phyloP scores from a whole-genome alignment of 768 basidiomycete genomes.

The Leccinellum luteum region DNA sequence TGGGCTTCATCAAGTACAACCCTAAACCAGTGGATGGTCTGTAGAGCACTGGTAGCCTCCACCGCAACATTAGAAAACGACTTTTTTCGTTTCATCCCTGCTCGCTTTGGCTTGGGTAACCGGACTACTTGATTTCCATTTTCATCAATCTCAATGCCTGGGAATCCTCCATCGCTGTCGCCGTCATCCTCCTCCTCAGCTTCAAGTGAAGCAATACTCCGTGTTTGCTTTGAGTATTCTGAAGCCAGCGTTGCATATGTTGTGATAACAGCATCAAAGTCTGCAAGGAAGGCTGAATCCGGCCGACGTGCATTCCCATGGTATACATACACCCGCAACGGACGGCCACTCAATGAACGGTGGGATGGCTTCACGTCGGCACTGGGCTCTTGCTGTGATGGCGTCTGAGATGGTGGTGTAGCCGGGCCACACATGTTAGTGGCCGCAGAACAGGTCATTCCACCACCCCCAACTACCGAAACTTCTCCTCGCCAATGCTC shows the following conservation, averaged over 20 bases:
- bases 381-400: constrained; percentile 26
- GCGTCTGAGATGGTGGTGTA: constrained; percentile 35
- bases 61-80: constrained; percentile 37
- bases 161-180: constrained; percentile 61
- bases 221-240: constrained; percentile 88
- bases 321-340: constrained; percentile 89
- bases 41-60: constrained; percentile 75
- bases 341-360: constrained; percentile 45
- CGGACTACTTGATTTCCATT: constrained; percentile 60
- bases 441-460: constrained; percentile 31
- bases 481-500: constrained; percentile 96
- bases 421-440: constrained; percentile 35
- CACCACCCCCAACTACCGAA: constrained; percentile 75
- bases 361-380: constrained; percentile 26
- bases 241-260: constrained; percentile 95
- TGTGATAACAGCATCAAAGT: constrained; percentile 97
- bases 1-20: constrained; percentile 94
- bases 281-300: constrained; percentile 83
- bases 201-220: constrained; percentile 55
- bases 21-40: constrained; percentile 95
- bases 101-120: constrained; percentile 64
- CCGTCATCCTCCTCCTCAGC: constrained; percentile 68
- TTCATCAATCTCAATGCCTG: constrained; percentile 64
- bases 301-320: constrained; percentile 88
- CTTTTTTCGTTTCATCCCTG: constrained; percentile 66